phyloP scores from a whole-genome alignment of 2,329 filamentous ascomycete genomes.

The Pezicula carpinea region DNA sequence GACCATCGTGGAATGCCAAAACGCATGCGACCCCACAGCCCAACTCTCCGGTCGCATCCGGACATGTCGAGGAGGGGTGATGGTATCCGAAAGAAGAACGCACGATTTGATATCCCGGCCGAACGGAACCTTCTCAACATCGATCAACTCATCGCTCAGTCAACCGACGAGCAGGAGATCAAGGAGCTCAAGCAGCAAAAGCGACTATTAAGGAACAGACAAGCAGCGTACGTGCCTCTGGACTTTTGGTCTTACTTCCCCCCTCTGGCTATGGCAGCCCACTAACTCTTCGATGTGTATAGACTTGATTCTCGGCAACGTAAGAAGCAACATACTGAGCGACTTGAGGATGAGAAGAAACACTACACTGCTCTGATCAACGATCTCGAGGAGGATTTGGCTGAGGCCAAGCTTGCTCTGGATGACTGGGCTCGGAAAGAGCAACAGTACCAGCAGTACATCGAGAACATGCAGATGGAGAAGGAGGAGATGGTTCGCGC shows the following conservation, averaged over 20 bases:
- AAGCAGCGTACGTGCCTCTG: slow-evolving; percentile 76
- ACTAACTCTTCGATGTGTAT: slow-evolving; percentile 17
- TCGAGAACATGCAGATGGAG: slow-evolving; percentile 74
- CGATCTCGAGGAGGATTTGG: slow-evolving; percentile 74
- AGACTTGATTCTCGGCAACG: slow-evolving; percentile 94
- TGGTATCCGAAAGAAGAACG: slow-evolving; percentile 96
- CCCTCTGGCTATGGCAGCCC: slow-evolving; percentile 9
- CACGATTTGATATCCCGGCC: slow-evolving; percentile 91
- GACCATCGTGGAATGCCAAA: slow-evolving; percentile 46
- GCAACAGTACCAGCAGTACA: slow-evolving; percentile 68
- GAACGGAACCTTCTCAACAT: slow-evolving; percentile 94
- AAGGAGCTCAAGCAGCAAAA: slow-evolving; percentile 99
- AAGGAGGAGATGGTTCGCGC: slow-evolving; percentile 87
- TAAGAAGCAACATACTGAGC: slow-evolving; percentile 97
- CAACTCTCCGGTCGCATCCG: slow-evolving; percentile 66
- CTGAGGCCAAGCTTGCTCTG: slow-evolving; percentile 62
- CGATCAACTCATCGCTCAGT: slow-evolving; percentile 84
- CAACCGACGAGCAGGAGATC: slow-evolving; percentile 85
- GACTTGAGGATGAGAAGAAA: slow-evolving; percentile 96
- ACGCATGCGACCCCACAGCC: slow-evolving; percentile 63
- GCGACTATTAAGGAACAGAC: slow-evolving; percentile 86
- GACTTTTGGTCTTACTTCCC: slow-evolving; percentile 18
- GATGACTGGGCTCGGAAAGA: slow-evolving; percentile 69
- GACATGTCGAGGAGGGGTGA: slow-evolving; percentile 48
- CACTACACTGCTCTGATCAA: slow-evolving; percentile 72